phyloP scores from a whole-genome alignment of 768 basidiomycete species.

The Termitomyces sp. region DNA sequence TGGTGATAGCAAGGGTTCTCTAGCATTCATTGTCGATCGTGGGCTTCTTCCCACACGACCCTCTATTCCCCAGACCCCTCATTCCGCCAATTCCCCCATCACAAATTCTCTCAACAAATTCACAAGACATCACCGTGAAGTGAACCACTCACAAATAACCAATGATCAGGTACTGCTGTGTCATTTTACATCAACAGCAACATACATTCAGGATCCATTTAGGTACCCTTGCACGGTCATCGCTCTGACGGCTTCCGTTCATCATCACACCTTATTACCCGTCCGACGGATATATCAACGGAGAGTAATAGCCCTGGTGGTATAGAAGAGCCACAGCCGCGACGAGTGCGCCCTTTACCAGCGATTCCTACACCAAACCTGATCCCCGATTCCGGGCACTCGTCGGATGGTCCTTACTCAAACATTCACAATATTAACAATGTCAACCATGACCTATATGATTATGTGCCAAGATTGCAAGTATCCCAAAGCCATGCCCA shows the following conservation, averaged over 20 bases:
- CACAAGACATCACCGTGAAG: not conserved
- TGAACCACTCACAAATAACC: slow-evolving; percentile 7
- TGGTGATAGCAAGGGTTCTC: slow-evolving; percentile 15
- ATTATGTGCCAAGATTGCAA: not conserved
- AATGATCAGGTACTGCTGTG: slow-evolving; percentile 11
- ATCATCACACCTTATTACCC: slow-evolving; percentile 5
- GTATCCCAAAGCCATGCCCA: not conserved
- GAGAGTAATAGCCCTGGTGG: slow-evolving; percentile 1
- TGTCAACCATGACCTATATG: slow-evolving; percentile 15
- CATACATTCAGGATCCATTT: not conserved
- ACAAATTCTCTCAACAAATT: not conserved
- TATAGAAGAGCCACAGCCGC: slow-evolving; percentile 10
- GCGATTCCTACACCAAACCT: slow-evolving; percentile 21
- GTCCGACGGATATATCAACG: slow-evolving; percentile 4
- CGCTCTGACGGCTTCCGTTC: too few species aligned
- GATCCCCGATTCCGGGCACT: slow-evolving; percentile 8
- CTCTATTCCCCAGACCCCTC: not conserved
- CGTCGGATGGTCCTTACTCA: too few species aligned
- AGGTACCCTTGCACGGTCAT: not conserved
- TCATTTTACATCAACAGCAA: not conserved
- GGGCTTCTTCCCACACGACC: not conserved
- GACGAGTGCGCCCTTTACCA: slow-evolving; percentile 18
- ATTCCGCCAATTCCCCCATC: not conserved
- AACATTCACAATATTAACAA: slow-evolving; percentile 8
- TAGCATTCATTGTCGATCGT: slow-evolving; percentile 15